phyloP scores from a whole-genome alignment of 257 asterid species.

The Primulina eburnea region DNA sequence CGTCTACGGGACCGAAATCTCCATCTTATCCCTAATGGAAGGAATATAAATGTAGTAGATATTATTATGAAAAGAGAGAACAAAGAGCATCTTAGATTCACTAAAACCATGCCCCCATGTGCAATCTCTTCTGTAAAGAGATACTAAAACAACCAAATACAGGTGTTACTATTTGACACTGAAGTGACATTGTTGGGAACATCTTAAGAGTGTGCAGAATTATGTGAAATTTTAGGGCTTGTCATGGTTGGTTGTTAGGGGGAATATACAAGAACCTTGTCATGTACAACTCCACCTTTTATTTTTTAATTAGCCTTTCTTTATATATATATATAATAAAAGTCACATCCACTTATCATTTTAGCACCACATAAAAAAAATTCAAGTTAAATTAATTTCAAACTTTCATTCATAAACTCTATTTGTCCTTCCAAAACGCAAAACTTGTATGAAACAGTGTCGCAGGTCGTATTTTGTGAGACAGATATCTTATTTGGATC shows the following conservation, averaged over 20 bases:
- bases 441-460: too few relatives aligned
- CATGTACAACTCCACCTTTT: neutral
- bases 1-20: neutral
- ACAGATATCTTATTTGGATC: too few relatives aligned
- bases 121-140: constrained; percentile 63
- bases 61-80: constrained; percentile 15
- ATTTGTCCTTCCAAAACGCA: too few relatives aligned
- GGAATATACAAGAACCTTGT: constrained; percentile 30
- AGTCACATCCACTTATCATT: constrained; percentile 11
- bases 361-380: neutral
- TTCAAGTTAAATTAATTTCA: neutral
- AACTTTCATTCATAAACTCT: neutral
- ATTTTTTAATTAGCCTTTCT: constrained; percentile 1
- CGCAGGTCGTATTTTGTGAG: too few relatives aligned
- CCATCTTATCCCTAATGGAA: neutral
- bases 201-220: constrained; percentile 28
- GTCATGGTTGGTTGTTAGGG: constrained; percentile 48
- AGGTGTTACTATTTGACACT: constrained; percentile 34
- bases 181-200: constrained; percentile 56
- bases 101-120: constrained; percentile 37
- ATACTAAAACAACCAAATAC: constrained; percentile 37
- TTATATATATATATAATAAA: too few relatives aligned
- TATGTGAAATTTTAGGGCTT: constrained; percentile 23
- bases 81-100: constrained; percentile 38
- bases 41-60: neutral